These are phyloP conservation scores for Naematelia aurantialba DNA, from an alignment of 768 basidiomycete species.

Conservation along the genomic window DNA sequence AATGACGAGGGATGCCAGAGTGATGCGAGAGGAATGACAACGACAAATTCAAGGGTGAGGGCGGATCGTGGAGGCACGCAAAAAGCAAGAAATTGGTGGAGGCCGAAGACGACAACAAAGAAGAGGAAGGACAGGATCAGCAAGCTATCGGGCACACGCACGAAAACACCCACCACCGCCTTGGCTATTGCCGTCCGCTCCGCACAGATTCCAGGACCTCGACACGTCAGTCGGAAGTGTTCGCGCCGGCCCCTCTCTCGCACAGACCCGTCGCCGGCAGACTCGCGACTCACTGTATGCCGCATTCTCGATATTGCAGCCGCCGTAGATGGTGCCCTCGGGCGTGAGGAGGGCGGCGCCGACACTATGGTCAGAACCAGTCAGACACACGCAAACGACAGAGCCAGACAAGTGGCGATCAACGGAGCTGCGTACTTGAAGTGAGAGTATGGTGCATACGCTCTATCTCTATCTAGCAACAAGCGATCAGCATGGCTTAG, in stretches of 20 bases:
- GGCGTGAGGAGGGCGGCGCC: slow-evolving; percentile 76
- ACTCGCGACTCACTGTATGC: slow-evolving; percentile 64
- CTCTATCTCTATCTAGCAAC: slow-evolving; percentile 55
- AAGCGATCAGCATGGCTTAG: background rate
- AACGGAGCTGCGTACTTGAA: slow-evolving; percentile 57
- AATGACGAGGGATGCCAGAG: too few relatives aligned
- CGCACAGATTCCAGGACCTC: slow-evolving; percentile 87
- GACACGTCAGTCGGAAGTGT: background rate
- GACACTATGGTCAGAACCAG: slow-evolving; percentile 52
- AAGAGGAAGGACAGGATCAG: background rate
- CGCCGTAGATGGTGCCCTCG: slow-evolving; percentile 65
- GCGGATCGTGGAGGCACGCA: background rate
- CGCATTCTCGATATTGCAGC: slow-evolving; percentile 92
- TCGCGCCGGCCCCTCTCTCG: background rate
- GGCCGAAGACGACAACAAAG: background rate
- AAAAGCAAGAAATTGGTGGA: background rate
- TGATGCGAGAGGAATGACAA: too few relatives aligned
- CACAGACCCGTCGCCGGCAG: background rate
- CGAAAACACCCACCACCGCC: slow-evolving; percentile 65
- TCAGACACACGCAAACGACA: slow-evolving; percentile 4
- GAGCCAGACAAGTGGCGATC: background rate
- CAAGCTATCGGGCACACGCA: background rate
- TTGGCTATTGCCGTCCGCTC: slow-evolving; percentile 95
- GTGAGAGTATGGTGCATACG: slow-evolving; percentile 82
- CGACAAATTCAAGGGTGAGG: background rate